Conservation (phyloP, 139 green algal genomes). For the Coelastrella sp. region DNA sequence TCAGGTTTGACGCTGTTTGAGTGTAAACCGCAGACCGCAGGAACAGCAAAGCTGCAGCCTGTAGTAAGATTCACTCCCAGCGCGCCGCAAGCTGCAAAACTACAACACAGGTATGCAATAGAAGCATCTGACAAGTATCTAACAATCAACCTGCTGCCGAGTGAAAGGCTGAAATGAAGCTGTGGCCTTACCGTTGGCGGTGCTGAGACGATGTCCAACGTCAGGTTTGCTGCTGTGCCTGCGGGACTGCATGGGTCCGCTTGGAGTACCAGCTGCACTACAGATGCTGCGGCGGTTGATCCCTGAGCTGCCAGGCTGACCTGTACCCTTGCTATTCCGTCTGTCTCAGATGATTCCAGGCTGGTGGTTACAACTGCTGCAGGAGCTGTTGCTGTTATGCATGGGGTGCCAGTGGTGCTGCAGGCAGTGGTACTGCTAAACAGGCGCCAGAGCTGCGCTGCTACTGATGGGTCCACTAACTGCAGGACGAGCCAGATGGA, state of each 20-base stretch:
- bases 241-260: constrained; percentile 4
- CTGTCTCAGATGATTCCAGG: neutral
- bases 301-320: neutral
- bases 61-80: no score
- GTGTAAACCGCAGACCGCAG: no score
- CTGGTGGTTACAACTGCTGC: constrained; percentile 3
- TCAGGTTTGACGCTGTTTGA: no score
- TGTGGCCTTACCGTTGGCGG: neutral
- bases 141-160: no score
- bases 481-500: constrained; percentile 9
- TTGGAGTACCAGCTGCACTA: neutral
- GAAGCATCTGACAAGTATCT: no score
- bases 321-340: neutral
- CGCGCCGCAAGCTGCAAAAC: no score
- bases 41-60: no score
- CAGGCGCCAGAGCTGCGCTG: neutral
- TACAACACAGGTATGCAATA: no score
- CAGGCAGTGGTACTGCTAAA: neutral
- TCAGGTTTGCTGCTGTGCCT: neutral
- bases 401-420: neutral
- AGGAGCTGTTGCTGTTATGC: neutral
- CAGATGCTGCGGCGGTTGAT: neutral
- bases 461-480: neutral
- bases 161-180: no score
- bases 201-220: neutral